Conservation (phyloP, 2,329 filamentous ascomycete genomes). For the Calonectria pseudoreteaudii region DNA sequence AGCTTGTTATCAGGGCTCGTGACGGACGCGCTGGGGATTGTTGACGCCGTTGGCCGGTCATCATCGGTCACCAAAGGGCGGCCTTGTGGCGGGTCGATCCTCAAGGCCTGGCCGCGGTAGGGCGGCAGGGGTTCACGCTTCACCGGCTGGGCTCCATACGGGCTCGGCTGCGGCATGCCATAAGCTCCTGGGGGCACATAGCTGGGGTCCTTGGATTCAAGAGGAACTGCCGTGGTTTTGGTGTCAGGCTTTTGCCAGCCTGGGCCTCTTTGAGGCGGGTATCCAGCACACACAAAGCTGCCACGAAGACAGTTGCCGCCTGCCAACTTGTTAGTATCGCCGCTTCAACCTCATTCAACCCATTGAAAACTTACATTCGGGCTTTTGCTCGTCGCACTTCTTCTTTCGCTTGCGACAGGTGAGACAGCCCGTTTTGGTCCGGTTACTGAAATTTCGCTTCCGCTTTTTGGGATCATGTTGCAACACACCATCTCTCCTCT, state of each 20-base stretch:
- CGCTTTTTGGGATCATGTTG: slow-evolving; percentile 75
- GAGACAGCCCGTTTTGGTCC: slow-evolving; percentile 95
- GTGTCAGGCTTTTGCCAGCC: slow-evolving; percentile 81
- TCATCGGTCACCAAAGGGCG: slow-evolving; percentile 67
- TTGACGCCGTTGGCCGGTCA: slow-evolving; percentile 69
- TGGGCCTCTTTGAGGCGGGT: slow-evolving; percentile 81
- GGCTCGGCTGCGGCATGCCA: slow-evolving; percentile 66
- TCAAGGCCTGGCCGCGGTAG: slow-evolving; percentile 71
- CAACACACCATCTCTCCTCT: slow-evolving; percentile 61
- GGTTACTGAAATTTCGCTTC: slow-evolving; percentile 89
- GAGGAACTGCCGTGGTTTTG: slow-evolving; percentile 75
- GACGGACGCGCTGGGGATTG: slow-evolving; percentile 68
- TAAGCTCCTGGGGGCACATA: slow-evolving; percentile 73
- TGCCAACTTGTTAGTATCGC: slow-evolving; percentile 49
- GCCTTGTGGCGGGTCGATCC: slow-evolving; percentile 73
- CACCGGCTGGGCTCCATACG: slow-evolving; percentile 51
- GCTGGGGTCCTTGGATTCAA: slow-evolving; percentile 84
- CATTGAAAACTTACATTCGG: slow-evolving; percentile 77
- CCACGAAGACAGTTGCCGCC: slow-evolving; percentile 92
- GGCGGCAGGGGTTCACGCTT: slow-evolving; percentile 69
- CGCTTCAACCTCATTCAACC: not conserved
- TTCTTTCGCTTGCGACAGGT: slow-evolving; percentile 95
- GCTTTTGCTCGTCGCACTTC: slow-evolving; percentile 96
- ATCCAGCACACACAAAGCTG: slow-evolving; percentile 91
- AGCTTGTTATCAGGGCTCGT: slow-evolving; percentile 72